phyloP scores from a whole-genome alignment of 768 basidiomycete genomes.

The Phlebiopsis gigantea region DNA sequence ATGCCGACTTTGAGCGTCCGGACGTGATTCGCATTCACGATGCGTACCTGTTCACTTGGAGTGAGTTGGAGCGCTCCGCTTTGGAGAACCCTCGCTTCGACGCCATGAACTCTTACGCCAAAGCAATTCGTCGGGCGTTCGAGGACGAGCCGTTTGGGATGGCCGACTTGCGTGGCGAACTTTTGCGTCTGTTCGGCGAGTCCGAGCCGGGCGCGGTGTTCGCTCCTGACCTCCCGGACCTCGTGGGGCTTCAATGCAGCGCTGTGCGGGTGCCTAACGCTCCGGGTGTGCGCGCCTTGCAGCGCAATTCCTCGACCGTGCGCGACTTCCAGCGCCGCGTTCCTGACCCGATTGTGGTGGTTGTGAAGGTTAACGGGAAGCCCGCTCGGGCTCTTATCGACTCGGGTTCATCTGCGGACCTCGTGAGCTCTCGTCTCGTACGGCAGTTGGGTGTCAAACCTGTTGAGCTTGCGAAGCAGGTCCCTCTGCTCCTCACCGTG shows the following conservation, averaged over 20 bases:
- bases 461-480: conserved; percentile 24
- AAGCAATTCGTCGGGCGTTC: not conserved
- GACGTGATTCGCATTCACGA: not conserved
- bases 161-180: not conserved
- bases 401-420: conserved; percentile 35
- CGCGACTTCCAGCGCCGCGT: conserved; percentile 14
- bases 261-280: too few relatives aligned
- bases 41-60: not conserved
- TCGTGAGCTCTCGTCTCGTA: conserved; percentile 32
- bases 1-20: too few relatives aligned
- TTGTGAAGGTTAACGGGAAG: conserved; percentile 28
- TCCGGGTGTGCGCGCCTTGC: not conserved
- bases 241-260: too few relatives aligned
- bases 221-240: not conserved
- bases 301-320: not conserved
- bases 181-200: conserved; percentile 1
- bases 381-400: conserved; percentile 31
- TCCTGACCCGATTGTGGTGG: conserved; percentile 31
- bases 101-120: not conserved
- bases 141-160: not conserved
- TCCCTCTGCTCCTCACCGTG: conserved; percentile 34
- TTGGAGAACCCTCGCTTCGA: not conserved
- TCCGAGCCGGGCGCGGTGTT: not conserved
- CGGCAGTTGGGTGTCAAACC: conserved; percentile 31
- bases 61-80: not conserved